A percentile compares a stretch with the other conserved stretches of the same genome.
phyloP scores from a whole-genome alignment of 495 filamentous ascomycete genomes.

The Penicillium paradoxum region DNA sequence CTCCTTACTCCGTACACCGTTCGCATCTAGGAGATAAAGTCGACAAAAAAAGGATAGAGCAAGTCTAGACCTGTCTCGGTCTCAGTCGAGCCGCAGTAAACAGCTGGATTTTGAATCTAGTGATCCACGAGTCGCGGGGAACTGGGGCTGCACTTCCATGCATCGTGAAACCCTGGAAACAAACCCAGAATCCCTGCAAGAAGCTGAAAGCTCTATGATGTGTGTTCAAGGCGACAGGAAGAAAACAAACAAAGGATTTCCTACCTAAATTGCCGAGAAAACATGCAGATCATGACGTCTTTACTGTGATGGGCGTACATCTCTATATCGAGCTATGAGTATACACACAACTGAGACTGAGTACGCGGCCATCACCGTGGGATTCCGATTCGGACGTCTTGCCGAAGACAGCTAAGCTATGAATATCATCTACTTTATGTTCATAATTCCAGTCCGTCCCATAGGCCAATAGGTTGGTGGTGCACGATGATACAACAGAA shows the following conservation, averaged over 20 bases:
- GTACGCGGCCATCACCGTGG: constrained; percentile 3
- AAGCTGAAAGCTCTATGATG: neutral
- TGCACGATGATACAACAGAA: neutral
- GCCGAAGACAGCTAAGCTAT: neutral
- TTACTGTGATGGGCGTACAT: neutral
- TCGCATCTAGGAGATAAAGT: no score
- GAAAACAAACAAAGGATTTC: neutral
- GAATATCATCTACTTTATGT: neutral
- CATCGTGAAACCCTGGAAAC: constrained; percentile 16
- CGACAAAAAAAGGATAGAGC: neutral
- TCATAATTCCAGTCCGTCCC: constrained; percentile 14
- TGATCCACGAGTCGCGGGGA: constrained; percentile 25
- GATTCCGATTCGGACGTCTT: constrained; percentile 14
- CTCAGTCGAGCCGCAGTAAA: constrained; percentile 12
- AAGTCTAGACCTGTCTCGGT: constrained; percentile 3
- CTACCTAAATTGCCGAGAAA: neutral
- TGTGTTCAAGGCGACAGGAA: neutral
- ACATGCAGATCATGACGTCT: neutral
- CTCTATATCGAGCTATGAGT: neutral
- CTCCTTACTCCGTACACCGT: no score
- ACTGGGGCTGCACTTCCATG: constrained; percentile 24
- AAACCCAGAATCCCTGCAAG: constrained; percentile 5
- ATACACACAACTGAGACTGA: neutral
- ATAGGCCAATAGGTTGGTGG: constrained; percentile 17
- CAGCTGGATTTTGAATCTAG: constrained; percentile 11